Evolutionary conservation across 2,329 filamentous ascomycete genomes (phyloP).

Genomic region (Penicillium hordei): DNA sequence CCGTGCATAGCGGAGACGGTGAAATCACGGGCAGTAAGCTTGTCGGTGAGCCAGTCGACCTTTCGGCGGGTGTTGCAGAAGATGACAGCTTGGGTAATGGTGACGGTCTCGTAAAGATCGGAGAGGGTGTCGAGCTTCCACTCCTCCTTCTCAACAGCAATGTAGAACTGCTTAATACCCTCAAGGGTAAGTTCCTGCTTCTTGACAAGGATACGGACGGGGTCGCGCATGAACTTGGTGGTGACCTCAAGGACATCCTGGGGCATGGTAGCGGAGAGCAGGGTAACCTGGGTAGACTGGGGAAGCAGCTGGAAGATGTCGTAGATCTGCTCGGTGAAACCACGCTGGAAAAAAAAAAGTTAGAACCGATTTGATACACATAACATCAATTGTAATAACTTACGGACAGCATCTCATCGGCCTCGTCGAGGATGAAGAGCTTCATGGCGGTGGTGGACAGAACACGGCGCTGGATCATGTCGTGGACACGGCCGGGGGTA

Average conservation of each 20-base stretch:
- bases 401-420: conserved; percentile 66
- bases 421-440: conserved; percentile 75
- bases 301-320: conserved; percentile 97
- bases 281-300: conserved; percentile 95
- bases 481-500: conserved; percentile 91
- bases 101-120: conserved; percentile 97
- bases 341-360: conserved; percentile 61
- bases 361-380: not conserved
- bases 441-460: conserved; percentile 73
- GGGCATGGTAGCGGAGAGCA: conserved; percentile 92
- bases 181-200: conserved; percentile 81
- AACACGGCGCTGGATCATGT: conserved; percentile 75
- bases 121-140: conserved; percentile 99
- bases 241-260: conserved; percentile 99
- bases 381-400: not conserved
- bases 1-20: conserved; percentile 99
- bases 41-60: conserved; percentile 99
- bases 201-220: conserved; percentile 32
- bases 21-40: conserved; percentile 98
- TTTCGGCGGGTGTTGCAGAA: conserved; percentile 99
- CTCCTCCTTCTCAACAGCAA: conserved; percentile 98
- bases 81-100: conserved; percentile 97
- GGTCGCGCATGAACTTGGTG: conserved; percentile 99
- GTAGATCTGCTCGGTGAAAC: conserved; percentile 98
- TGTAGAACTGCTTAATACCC: conserved; percentile 98